These are phyloP conservation scores for Coprinellus micaceus DNA, from an alignment of 768 basidiomycete genomes.

Conservation along the genomic window DNA sequence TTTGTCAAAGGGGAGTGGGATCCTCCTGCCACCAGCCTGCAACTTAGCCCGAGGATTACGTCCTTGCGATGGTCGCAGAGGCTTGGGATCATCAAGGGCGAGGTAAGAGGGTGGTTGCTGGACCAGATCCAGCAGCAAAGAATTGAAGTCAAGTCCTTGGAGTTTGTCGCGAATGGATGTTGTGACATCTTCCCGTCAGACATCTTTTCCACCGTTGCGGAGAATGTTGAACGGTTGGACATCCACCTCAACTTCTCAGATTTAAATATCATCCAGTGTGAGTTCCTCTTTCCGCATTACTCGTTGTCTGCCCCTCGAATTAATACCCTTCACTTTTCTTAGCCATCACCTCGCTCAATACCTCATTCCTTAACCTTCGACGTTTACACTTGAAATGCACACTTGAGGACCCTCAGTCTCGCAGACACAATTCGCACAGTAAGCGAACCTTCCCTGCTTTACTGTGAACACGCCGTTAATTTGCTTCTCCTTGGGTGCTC, in stretches of 20 bases:
- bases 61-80: background rate
- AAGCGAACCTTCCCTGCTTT: too few relatives aligned
- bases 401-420: background rate
- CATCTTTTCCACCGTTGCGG: background rate
- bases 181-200: background rate
- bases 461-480: too few relatives aligned
- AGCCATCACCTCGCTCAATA: background rate
- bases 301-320: background rate
- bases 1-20: background rate
- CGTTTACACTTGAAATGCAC: background rate
- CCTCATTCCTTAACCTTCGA: background rate
- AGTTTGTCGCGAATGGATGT: background rate
- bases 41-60: background rate
- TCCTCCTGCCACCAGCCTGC: background rate
- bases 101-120: background rate
- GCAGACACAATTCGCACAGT: too few relatives aligned
- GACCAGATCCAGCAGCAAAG: background rate
- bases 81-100: background rate
- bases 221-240: background rate
- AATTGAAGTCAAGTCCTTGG: background rate
- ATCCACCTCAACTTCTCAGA: background rate
- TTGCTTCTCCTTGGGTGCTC: too few relatives aligned
- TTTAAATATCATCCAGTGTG: background rate
- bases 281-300: background rate
- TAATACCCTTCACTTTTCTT: background rate